Evolutionary conservation across 164 flowering plant species (phyloP).

Genomic region (Pachysandra terminalis): DNA sequence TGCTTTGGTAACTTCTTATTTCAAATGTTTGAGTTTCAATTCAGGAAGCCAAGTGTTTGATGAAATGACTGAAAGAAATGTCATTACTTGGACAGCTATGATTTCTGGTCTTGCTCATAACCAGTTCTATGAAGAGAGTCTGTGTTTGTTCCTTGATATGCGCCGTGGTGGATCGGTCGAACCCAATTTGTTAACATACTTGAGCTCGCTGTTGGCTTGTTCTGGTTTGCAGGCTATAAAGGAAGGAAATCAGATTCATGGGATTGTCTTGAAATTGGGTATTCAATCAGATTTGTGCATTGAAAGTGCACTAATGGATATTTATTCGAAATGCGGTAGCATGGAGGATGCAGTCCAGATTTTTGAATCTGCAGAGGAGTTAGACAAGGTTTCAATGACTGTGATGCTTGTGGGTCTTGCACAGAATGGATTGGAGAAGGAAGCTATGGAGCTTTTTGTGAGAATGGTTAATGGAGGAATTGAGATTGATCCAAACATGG

Average conservation of each 20-base stretch:
- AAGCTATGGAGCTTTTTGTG: conserved; percentile 60
- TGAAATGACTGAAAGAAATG: conserved; percentile 68
- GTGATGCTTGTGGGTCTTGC: conserved; percentile 82
- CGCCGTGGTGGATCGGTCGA: conserved; percentile 32
- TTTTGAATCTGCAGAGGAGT: conserved; percentile 52
- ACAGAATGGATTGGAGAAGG: conserved; percentile 81
- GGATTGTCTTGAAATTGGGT: conserved; percentile 57
- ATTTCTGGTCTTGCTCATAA: conserved; percentile 71
- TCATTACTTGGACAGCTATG: conserved; percentile 82
- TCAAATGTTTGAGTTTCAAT: conserved; percentile 40
- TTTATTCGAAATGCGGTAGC: conserved; percentile 78
- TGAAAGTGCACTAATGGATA: conserved; percentile 88
- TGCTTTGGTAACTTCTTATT: conserved; percentile 68
- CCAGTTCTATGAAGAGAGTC: conserved; percentile 49
- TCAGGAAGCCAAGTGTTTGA: conserved; percentile 53
- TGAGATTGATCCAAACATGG: conserved; percentile 58
- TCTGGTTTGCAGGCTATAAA: conserved; percentile 55
- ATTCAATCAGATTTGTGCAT: conserved; percentile 51
- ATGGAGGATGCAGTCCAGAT: conserved; percentile 62
- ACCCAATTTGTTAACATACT: conserved; percentile 66
- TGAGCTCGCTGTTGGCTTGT: conserved; percentile 61
- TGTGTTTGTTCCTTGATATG: conserved; percentile 55
- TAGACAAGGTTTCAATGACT: conserved; percentile 75
- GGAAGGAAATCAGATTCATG: conserved; percentile 80
- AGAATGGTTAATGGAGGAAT: conserved; percentile 47